Percentiles rank a stretch among this genome's conserved stretches.
Conservation (phyloP, 2,329 filamentous ascomycete genomes). For the Proliferodiscus dingleyae region DNA sequence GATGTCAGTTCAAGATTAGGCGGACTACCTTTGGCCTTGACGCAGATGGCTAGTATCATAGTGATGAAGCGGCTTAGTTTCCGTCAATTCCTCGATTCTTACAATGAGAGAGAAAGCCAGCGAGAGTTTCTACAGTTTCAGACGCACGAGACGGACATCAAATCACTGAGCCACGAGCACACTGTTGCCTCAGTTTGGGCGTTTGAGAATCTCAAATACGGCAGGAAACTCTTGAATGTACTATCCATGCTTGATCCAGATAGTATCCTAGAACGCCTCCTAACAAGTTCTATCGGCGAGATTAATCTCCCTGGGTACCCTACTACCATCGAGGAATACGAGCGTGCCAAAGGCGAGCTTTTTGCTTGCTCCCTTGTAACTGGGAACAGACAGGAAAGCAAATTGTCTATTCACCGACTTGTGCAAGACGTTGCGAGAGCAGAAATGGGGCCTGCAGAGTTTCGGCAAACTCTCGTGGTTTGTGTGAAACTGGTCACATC, state of each 20-base stretch:
- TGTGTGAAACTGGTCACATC: slow-evolving; percentile 9
- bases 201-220: slow-evolving; percentile 14
- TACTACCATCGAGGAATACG: slow-evolving; percentile 16
- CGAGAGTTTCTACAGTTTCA: slow-evolving; percentile 1
- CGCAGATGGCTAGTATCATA: slow-evolving; percentile 24
- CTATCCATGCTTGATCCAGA: slow-evolving; percentile 25
- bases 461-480: slow-evolving; percentile 13
- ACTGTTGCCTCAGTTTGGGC: slow-evolving; percentile 21
- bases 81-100: slow-evolving; percentile 1
- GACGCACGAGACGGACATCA: background rate
- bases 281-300: slow-evolving; percentile 6
- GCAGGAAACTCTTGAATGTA: slow-evolving; percentile 13
- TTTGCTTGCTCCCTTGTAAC: slow-evolving; percentile 26
- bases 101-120: slow-evolving; percentile 5
- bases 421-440: slow-evolving; percentile 27
- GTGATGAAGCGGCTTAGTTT: slow-evolving; percentile 13
- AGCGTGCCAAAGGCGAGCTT: slow-evolving; percentile 23
- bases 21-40: slow-evolving; percentile 18
- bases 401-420: slow-evolving; percentile 25
- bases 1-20: background rate
- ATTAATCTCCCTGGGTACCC: slow-evolving; percentile 9
- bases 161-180: slow-evolving; percentile 6
- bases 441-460: slow-evolving; percentile 15
- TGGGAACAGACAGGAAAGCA: slow-evolving; percentile 18
- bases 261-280: slow-evolving; percentile 19